Conservation (phyloP, 169 alveolate species). For the Plasmodium adleri region DNA sequence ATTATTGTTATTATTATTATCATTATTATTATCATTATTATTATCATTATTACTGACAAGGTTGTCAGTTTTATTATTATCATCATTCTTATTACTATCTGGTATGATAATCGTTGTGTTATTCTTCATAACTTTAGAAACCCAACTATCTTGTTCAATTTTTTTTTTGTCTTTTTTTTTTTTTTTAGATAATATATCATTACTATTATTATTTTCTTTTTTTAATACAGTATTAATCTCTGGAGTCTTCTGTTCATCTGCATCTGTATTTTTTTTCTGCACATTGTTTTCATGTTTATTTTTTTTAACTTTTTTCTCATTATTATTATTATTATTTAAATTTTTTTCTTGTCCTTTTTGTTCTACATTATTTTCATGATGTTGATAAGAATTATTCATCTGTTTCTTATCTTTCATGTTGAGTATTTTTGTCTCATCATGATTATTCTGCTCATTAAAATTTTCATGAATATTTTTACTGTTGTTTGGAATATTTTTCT, state of each 20-base stretch:
- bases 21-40: neutral
- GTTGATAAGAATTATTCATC: neutral
- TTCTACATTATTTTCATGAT: slow-evolving; percentile 4
- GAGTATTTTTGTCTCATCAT: neutral
- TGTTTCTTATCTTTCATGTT: neutral
- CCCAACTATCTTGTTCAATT: slow-evolving; percentile 71
- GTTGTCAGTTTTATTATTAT: neutral
- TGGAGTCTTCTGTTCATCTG: neutral
- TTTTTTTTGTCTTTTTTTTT: slow-evolving; percentile 36
- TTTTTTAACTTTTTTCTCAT: slow-evolving; percentile 12
- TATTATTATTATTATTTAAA: neutral
- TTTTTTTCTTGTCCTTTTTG: neutral
- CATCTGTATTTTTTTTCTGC: slow-evolving; percentile 4
- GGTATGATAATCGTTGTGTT: neutral
- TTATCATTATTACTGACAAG: neutral
- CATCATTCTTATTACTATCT: neutral
- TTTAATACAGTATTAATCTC: slow-evolving; percentile 20
- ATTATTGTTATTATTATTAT: neutral
- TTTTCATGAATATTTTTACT: neutral
- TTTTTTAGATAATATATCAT: neutral
- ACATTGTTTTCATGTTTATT: slow-evolving; percentile 35
- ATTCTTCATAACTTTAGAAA: slow-evolving; percentile 53
- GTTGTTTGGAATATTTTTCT: too few species aligned
- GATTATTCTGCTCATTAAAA: neutral
- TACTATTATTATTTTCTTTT: slow-evolving; percentile 17